Evolutionary conservation across 306 rosid genomes (phyloP).

Genomic region (Cyamopsis tetragonoloba): DNA sequence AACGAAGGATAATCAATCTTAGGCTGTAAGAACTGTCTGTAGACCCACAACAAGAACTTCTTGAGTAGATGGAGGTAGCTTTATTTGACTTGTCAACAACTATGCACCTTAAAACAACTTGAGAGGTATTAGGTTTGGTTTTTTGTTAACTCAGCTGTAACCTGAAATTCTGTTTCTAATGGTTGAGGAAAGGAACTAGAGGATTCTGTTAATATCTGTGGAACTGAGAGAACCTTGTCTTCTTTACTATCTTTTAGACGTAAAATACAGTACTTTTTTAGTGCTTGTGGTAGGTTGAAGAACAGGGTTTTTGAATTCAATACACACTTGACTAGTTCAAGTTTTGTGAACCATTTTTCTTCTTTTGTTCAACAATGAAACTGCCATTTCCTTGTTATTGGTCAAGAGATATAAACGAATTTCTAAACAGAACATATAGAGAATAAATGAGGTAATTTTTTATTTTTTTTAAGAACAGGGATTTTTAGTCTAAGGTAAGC

Average conservation of each 20-base stretch:
- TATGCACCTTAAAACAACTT: background rate
- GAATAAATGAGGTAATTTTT: background rate
- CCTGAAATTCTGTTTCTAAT: conserved; percentile 15
- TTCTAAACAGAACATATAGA: too few relatives aligned
- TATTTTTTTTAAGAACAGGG: too few relatives aligned
- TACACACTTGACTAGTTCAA: background rate
- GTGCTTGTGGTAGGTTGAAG: background rate
- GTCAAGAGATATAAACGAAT: background rate
- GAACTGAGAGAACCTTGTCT: background rate
- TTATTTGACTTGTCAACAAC: background rate
- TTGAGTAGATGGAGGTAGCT: background rate
- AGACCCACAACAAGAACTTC: background rate
- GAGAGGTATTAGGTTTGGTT: background rate
- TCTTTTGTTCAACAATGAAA: background rate
- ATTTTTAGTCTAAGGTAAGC: background rate
- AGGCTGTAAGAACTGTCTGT: background rate
- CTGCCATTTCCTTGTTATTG: background rate
- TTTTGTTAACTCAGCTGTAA: background rate
- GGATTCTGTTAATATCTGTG: background rate
- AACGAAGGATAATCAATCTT: conserved; percentile 34
- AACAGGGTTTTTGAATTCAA: background rate
- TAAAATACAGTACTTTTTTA: background rate
- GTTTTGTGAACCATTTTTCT: background rate
- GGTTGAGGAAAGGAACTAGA: conserved; percentile 12
- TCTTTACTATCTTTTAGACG: background rate